Percentiles rank a stretch among this genome's conserved stretches.
Evolutionary conservation across 1,284 basidiomycete genomes (phyloP).

Genomic region (Pseudozyma sp.): DNA sequence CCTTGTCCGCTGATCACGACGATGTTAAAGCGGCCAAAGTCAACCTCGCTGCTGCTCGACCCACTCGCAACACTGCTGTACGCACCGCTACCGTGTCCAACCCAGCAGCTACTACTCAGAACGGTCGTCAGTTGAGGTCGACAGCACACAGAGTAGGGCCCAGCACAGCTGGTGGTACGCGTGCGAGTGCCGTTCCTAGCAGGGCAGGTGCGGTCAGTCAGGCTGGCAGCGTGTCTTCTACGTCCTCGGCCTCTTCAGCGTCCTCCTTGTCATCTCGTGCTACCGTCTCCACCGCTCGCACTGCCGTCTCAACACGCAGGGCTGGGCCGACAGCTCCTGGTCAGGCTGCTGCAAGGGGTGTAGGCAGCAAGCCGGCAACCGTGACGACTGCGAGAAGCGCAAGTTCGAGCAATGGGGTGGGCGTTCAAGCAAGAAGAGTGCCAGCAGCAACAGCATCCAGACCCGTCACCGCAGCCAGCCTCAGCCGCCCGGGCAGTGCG

Average conservation of each 20-base stretch:
- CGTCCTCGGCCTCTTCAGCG: constrained; percentile 30
- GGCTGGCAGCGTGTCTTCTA: constrained; percentile 46
- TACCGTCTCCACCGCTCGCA: constrained; percentile 36
- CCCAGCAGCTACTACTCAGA: constrained; percentile 4
- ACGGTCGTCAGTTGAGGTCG: constrained; percentile 29
- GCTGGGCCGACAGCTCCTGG: constrained; percentile 19
- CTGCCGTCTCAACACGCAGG: constrained; percentile 32
- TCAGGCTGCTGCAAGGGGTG: constrained; percentile 14
- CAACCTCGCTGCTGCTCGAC: constrained; percentile 2
- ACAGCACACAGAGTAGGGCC: constrained; percentile 13
- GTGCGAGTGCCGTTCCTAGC: constrained; percentile 18
- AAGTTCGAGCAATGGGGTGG: constrained; percentile 13
- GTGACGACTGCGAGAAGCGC: constrained; percentile 7
- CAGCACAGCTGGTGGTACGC: background rate
- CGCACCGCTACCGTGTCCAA: constrained; percentile 26
- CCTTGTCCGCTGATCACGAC: constrained; percentile 17
- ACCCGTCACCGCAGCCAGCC: constrained; percentile 8
- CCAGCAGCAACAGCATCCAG: constrained; percentile 9
- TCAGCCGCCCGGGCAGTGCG: constrained; percentile 40
- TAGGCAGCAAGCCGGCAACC: constrained; percentile 12
- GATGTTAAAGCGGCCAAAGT: constrained; percentile 38
- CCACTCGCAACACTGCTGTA: constrained; percentile 23
- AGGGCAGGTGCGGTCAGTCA: constrained; percentile 37
- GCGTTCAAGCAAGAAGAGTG: constrained; percentile 9
- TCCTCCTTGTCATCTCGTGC: constrained; percentile 35